Base-by-base conservation (phyloP, 768 basidiomycete species). In the Leucocoprinus birnbaumii region DNA sequence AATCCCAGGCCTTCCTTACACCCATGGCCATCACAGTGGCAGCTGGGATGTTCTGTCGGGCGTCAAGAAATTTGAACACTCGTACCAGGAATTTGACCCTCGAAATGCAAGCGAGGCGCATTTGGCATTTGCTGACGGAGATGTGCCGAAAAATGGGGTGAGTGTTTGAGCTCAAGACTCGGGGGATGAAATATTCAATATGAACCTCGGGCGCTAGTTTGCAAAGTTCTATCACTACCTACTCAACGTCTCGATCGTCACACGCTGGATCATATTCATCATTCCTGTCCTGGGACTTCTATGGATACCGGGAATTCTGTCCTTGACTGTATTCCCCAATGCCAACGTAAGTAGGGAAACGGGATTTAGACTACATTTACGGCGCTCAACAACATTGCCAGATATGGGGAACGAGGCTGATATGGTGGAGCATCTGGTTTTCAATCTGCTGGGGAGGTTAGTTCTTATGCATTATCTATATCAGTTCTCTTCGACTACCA, bases 361-460 rank as follows among this genome's bases (percentile, higher is more conserved):
- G 31, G 31, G 11, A 11, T 11, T n/a, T n/a, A n/a, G n/a, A 31
- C 5, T 5, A 31, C 6, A 31, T 31, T 31, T 11, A 31, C 6
- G 31, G 31, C 31, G 31, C 11, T 31, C 11, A 31, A 31, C 11
- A 31, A 5, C 11, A 11, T 22, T 14, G 18, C 10, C 54, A 83
- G 79, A 70, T 86, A 10, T 87, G 83, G 82, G 76, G 77, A 27
- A 77, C 86, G 9, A 72, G 73, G 53, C 67, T 89, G 44, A 51
- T 88, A 5, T 91, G 83, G 82, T 94, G 90, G 90, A 89, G 86
- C 56, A 84, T 92, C 54, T 96, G 91, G 91, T 71, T 94, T 25
- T 81, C 78, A 37, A 82, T 94, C 27, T 71, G 82, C 3, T 96
- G 93, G 93, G 82, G 69, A 65, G 88, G 87, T 84, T 61, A 43